Conservation (phyloP, 2,329 filamentous ascomycete species). For the Penicillium griseofulvum region DNA sequence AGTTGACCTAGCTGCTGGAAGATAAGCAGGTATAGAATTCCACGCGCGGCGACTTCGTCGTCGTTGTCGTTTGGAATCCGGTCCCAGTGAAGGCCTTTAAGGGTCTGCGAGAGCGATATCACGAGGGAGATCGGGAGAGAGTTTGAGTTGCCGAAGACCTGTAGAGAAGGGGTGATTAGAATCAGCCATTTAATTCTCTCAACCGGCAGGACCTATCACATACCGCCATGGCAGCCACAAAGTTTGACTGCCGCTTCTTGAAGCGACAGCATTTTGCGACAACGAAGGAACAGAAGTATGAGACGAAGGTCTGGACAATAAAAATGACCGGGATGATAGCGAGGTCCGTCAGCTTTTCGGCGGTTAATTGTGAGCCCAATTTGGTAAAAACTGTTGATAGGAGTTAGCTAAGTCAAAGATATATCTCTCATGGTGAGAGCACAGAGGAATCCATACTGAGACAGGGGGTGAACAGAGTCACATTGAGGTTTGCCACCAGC, state of each 20-base stretch:
- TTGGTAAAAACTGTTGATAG: conserved; percentile 79
- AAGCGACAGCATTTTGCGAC: conserved; percentile 77
- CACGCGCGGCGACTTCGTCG: conserved; percentile 87
- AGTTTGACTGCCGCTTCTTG: conserved; percentile 82
- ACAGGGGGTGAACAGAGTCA: conserved; percentile 93
- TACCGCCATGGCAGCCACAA: conserved; percentile 91
- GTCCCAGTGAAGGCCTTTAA: conserved; percentile 91
- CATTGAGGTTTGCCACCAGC: conserved; percentile 93
- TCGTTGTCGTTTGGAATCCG: conserved; percentile 89
- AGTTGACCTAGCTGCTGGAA: conserved; percentile 97
- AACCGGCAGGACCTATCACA: conserved; percentile 21
- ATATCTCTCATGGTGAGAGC: neutral
- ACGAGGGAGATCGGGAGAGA: conserved; percentile 96
- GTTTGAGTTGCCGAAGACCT: conserved; percentile 96
- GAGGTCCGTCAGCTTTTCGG: conserved; percentile 83
- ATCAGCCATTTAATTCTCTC: neutral
- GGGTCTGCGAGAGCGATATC: conserved; percentile 85
- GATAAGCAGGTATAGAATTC: conserved; percentile 91
- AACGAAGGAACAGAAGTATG: conserved; percentile 70
- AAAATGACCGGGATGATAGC: conserved; percentile 97
- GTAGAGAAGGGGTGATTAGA: neutral
- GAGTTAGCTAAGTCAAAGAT: neutral
- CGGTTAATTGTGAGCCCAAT: conserved; percentile 87
- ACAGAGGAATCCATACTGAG: conserved; percentile 63
- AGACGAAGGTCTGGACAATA: conserved; percentile 79